phyloP scores from a whole-genome alignment of 2,329 filamentous ascomycete species.

The Aspergillus tubingensis region DNA sequence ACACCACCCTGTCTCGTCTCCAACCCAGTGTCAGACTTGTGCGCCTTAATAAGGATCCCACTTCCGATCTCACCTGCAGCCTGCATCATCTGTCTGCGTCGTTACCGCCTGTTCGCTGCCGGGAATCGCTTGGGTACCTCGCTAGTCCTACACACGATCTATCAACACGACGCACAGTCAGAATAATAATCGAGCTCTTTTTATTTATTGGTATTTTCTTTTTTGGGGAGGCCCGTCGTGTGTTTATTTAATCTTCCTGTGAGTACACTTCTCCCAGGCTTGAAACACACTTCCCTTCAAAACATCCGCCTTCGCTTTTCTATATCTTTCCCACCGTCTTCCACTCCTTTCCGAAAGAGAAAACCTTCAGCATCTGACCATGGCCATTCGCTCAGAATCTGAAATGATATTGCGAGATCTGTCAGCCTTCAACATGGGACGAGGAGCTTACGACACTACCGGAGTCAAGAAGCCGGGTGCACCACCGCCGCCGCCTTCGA shows the following conservation, averaged over 20 bases:
- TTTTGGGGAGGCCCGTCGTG: conserved; percentile 7
- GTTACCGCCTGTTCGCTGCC: conserved; percentile 29
- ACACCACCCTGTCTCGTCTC: conserved; percentile 21
- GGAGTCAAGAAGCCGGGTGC: conserved; percentile 52
- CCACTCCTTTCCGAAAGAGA: background rate
- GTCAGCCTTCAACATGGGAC: conserved; percentile 51
- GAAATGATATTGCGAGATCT: conserved; percentile 46
- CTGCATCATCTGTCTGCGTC: conserved; percentile 23
- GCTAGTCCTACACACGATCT: conserved; percentile 20
- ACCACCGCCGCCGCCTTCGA: conserved; percentile 46
- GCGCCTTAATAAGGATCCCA: conserved; percentile 38
- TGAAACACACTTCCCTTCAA: conserved; percentile 1
- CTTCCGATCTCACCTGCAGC: conserved; percentile 41
- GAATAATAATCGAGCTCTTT: conserved; percentile 15
- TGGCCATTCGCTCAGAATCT: conserved; percentile 35
- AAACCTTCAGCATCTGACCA: conserved; percentile 28
- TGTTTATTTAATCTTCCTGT: conserved; percentile 21
- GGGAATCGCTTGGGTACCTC: conserved; percentile 25
- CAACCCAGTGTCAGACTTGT: conserved; percentile 21
- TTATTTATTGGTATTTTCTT: conserved; percentile 13
- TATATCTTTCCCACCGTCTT: background rate
- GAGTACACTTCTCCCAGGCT: conserved; percentile 15
- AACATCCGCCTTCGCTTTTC: background rate
- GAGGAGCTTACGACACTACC: conserved; percentile 55
- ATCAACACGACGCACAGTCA: conserved; percentile 21